Conservation (phyloP, 495 filamentous ascomycete genomes). For the Xylaria palmicola region DNA sequence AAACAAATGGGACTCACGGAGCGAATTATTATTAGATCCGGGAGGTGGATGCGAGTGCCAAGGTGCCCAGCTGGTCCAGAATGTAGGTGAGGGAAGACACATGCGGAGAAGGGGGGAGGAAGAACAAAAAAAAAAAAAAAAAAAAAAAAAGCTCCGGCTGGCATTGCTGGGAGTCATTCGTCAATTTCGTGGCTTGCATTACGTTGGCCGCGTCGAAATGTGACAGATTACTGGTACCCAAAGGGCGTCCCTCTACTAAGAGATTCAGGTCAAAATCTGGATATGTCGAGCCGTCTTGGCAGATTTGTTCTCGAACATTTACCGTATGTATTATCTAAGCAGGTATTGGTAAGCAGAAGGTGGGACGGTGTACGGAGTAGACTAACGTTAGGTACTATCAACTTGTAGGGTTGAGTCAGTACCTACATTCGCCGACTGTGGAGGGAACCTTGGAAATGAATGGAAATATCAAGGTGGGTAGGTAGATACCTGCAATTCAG, state of each 20-base stretch:
- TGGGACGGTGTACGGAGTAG: too few relatives aligned
- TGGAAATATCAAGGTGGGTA: too few relatives aligned
- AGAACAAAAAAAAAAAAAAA: too few relatives aligned
- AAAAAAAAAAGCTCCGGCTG: too few relatives aligned
- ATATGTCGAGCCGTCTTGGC: not conserved
- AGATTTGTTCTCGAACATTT: not conserved
- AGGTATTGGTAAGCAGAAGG: not conserved
- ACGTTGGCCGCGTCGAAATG: not conserved
- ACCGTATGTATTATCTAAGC: not conserved
- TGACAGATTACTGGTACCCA: too few relatives aligned
- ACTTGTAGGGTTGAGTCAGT: too few relatives aligned
- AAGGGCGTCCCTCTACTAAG: too few relatives aligned
- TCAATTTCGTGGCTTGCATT: not conserved
- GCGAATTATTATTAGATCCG: not conserved
- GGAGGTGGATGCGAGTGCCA: not conserved
- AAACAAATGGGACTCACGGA: constrained; percentile 1
- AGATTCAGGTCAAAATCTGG: not conserved
- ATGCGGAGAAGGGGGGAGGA: too few relatives aligned
- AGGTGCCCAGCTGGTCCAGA: not conserved
- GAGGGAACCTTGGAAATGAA: too few relatives aligned
- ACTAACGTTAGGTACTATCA: too few relatives aligned
- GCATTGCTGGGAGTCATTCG: constrained; percentile 1
- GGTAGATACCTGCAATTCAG: too few relatives aligned
- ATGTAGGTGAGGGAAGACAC: not conserved
- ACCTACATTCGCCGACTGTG: too few relatives aligned